Percentiles rank a stretch among this genome's conserved stretches.
Conservation (phyloP, 106 monocot genomes). For the Allium cepa region DNA sequence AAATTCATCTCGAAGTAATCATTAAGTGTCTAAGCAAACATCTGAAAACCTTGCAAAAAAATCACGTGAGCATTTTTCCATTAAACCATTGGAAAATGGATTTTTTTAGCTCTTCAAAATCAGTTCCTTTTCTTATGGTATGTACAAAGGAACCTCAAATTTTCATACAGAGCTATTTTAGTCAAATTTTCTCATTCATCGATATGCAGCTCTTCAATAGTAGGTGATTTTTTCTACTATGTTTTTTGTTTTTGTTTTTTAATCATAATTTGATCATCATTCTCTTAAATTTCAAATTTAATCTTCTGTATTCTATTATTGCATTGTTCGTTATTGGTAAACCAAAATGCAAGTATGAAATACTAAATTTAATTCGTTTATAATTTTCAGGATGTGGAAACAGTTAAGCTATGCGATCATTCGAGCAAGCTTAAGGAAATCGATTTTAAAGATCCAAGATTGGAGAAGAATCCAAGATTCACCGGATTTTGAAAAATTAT, state of each 20-base stretch:
- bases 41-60: conserved; percentile 76
- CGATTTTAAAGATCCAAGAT: no score
- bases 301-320: conserved; percentile 51
- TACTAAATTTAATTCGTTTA: no score
- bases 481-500: no score
- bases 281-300: conserved; percentile 2
- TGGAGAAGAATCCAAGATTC: no score
- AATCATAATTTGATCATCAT: no score
- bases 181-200: conserved; percentile 82
- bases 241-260: no score
- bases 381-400: no score
- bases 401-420: no score
- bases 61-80: conserved; percentile 48
- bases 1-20: conserved; percentile 40
- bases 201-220: conserved; percentile 96
- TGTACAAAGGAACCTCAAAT: conserved; percentile 54
- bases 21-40: conserved; percentile 61
- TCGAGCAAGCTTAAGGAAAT: no score
- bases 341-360: no score
- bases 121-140: conserved; percentile 4
- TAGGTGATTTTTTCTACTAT: conserved; percentile 11
- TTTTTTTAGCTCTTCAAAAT: background rate
- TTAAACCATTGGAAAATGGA: background rate
- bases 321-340: conserved; percentile 91
- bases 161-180: conserved; percentile 66